A percentile compares a stretch with the other conserved stretches of the same genome.
Conservation (phyloP, 371 early-diverging fungal genomes). For the Globomyces sp. region DNA sequence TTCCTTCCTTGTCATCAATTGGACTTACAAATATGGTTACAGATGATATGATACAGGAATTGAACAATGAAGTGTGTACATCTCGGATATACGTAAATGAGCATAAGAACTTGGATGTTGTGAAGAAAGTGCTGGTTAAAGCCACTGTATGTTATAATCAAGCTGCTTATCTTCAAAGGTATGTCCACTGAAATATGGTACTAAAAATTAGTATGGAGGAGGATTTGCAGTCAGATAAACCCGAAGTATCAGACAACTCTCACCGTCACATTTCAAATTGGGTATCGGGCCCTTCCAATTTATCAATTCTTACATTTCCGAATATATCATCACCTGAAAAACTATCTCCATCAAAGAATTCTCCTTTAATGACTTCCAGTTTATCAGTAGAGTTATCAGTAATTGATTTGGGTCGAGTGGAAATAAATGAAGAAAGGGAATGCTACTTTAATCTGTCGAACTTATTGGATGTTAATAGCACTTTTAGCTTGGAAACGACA, state of each 20-base stretch:
- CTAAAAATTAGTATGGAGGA: too few relatives aligned
- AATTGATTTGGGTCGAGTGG: conserved; percentile 44
- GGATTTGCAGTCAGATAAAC: too few relatives aligned
- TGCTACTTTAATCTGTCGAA: conserved; percentile 47
- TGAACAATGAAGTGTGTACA: conserved; percentile 24
- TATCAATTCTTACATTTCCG: too few relatives aligned
- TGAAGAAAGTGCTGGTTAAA: conserved; percentile 61
- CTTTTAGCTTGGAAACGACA: too few relatives aligned
- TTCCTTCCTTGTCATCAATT: not conserved
- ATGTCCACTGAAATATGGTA: too few relatives aligned
- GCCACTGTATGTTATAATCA: conserved; percentile 32
- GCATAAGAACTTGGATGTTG: conserved; percentile 86
- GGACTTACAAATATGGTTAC: not conserved
- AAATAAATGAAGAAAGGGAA: conserved; percentile 38
- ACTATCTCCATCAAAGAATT: too few relatives aligned
- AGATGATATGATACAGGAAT: not conserved
- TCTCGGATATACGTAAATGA: conserved; percentile 73
- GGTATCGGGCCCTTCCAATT: too few relatives aligned
- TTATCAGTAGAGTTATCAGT: conserved; percentile 33
- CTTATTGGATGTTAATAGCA: conserved; percentile 6
- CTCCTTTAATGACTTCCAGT: not conserved
- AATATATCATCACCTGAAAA: too few relatives aligned
- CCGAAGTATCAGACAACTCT: too few relatives aligned
- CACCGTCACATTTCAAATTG: too few relatives aligned
- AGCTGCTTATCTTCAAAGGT: conserved; percentile 33